A percentile compares a stretch with the other conserved stretches of the same genome.
phyloP scores from a whole-genome alignment of 2,329 filamentous ascomycete genomes.

The Botrytis fragariae region DNA sequence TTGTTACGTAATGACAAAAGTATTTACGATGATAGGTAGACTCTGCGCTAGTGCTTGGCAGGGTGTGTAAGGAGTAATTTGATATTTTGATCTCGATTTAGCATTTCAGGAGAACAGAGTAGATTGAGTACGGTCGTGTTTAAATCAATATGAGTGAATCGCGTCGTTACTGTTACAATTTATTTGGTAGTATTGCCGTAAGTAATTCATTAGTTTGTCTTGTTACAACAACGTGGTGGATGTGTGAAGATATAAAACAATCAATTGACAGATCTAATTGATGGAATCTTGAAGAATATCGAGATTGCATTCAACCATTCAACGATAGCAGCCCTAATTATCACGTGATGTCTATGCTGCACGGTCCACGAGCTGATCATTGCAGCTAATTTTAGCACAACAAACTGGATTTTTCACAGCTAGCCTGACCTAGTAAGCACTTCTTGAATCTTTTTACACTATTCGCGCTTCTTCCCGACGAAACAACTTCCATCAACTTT shows the following conservation, averaged over 20 bases:
- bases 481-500: constrained; percentile 15
- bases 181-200: background rate
- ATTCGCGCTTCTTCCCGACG: constrained; percentile 9
- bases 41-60: background rate
- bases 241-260: background rate
- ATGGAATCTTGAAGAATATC: background rate
- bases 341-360: background rate
- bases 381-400: background rate
- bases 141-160: background rate
- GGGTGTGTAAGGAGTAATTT: background rate
- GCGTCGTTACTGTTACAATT: background rate
- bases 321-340: background rate
- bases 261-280: background rate
- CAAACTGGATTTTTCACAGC: background rate
- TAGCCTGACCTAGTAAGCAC: background rate
- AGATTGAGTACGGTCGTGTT: background rate
- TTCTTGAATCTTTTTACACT: background rate
- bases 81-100: background rate
- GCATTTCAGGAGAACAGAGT: background rate
- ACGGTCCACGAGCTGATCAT: background rate
- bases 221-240: background rate
- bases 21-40: background rate
- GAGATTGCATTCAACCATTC: background rate
- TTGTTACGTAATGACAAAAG: background rate
- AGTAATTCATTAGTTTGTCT: background rate